Conservation (phyloP, 345 rosid genomes). For the Populus alba region DNA sequence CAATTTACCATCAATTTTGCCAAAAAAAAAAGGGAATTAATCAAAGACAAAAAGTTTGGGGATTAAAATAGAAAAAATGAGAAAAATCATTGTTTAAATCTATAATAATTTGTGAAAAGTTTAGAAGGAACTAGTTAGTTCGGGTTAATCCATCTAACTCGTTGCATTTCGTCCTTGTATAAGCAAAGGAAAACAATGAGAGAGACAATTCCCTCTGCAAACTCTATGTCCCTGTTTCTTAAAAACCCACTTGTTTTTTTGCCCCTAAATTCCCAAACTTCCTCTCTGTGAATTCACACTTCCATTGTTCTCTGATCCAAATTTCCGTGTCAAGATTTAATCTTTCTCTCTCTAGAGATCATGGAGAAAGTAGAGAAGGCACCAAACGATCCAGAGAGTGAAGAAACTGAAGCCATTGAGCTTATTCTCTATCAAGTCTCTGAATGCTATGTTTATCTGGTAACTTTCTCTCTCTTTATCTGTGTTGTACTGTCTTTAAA, state of each 20-base stretch:
- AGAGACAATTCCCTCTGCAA: neutral
- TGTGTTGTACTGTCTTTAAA: neutral
- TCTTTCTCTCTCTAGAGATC: neutral
- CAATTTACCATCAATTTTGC: too few relatives aligned
- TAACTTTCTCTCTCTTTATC: slow-evolving; percentile 19
- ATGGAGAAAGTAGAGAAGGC: slow-evolving; percentile 31
- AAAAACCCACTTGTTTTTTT: neutral
- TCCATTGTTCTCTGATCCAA: neutral
- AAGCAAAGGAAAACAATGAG: neutral
- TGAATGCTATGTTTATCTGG: slow-evolving; percentile 92
- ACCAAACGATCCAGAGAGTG: slow-evolving; percentile 28
- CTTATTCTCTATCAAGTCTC: slow-evolving; percentile 43
- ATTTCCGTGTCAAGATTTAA: neutral
- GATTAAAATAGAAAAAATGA: too few relatives aligned
- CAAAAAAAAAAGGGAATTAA: too few relatives aligned
- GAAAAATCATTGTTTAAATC: too few relatives aligned
- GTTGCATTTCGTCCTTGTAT: neutral
- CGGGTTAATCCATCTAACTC: too few relatives aligned
- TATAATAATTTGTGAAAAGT: too few relatives aligned
- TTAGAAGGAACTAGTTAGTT: too few relatives aligned
- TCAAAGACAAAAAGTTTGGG: too few relatives aligned
- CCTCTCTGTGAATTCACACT: neutral
- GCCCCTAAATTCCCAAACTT: neutral
- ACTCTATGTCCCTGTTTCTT: neutral
- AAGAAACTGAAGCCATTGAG: slow-evolving; percentile 63